Percentiles rank a stretch among this genome's conserved stretches.
Conservation (phyloP, 345 rosid genomes). For the Populus deltoides region DNA sequence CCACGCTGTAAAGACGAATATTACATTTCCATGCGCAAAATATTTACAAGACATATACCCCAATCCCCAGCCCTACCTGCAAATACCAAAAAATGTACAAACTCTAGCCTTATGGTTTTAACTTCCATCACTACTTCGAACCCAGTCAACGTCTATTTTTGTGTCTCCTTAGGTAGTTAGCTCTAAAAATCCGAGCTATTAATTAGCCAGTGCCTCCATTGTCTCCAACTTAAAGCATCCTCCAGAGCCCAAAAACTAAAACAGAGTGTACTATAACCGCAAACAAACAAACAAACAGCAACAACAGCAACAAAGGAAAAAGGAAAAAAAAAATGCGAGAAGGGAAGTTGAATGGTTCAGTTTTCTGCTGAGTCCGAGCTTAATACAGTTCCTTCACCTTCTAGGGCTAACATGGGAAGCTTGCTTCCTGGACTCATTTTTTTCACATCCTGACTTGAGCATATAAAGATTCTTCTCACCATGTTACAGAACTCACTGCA, state of each 20-base stretch:
- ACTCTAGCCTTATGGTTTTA: slow-evolving; percentile 18
- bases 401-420: slow-evolving; percentile 13
- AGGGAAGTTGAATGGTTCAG: slow-evolving; percentile 18
- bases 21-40: slow-evolving; percentile 22
- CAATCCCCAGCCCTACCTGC: neutral
- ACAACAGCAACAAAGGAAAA: neutral
- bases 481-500: slow-evolving; percentile 32
- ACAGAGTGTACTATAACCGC: slow-evolving; percentile 6
- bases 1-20: slow-evolving; percentile 11
- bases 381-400: slow-evolving; percentile 28
- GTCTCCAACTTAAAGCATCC: slow-evolving; percentile 11
- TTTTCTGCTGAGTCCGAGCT: slow-evolving; percentile 51
- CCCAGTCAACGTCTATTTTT: slow-evolving; percentile 9
- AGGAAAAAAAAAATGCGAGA: too few species aligned
- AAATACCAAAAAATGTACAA: slow-evolving; percentile 28
- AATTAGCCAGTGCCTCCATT: slow-evolving; percentile 15
- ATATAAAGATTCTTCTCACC: slow-evolving; percentile 29
- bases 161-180: slow-evolving; percentile 25
- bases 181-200: slow-evolving; percentile 44
- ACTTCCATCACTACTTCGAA: slow-evolving; percentile 16
- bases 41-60: slow-evolving; percentile 28
- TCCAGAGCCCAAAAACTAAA: slow-evolving; percentile 17
- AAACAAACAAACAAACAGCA: slow-evolving; percentile 7
- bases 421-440: slow-evolving; percentile 30
- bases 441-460: slow-evolving; percentile 31